Conservation (phyloP, 164 flowering plant species). For the Dillenia turbinata region DNA sequence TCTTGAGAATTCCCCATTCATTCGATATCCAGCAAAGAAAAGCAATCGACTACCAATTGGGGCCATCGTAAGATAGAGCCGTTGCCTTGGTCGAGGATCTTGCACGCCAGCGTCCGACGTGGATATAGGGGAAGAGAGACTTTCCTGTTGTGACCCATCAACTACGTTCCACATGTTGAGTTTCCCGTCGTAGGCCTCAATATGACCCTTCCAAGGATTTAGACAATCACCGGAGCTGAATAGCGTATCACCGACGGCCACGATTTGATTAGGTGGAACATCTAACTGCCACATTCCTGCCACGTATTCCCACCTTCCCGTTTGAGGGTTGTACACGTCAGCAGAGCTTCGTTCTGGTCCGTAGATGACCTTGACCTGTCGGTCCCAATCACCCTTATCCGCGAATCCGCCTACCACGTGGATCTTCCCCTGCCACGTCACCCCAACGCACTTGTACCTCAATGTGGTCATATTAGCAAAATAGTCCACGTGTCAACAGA, state of each 20-base stretch:
- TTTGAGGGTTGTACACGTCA: slow-evolving; percentile 37
- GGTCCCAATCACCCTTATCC: slow-evolving; percentile 22
- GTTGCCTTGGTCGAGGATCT: slow-evolving; percentile 7
- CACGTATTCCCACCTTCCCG: slow-evolving; percentile 37
- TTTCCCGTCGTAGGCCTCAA: slow-evolving; percentile 49
- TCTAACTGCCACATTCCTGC: slow-evolving; percentile 60
- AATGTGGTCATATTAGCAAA: slow-evolving; percentile 37
- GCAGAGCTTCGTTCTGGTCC: slow-evolving; percentile 45
- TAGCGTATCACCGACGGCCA: slow-evolving; percentile 32
- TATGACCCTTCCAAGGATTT: slow-evolving; percentile 61
- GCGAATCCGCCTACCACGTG: slow-evolving; percentile 61
- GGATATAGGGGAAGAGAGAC: slow-evolving; percentile 20
- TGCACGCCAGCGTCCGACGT: slow-evolving; percentile 2
- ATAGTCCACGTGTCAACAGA: slow-evolving; percentile 28
- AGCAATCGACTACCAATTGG: slow-evolving; percentile 43
- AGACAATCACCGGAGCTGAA: slow-evolving; percentile 68
- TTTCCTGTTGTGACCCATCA: slow-evolving; percentile 32
- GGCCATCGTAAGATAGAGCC: slow-evolving; percentile 52
- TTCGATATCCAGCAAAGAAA: slow-evolving; percentile 49
- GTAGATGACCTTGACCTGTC: slow-evolving; percentile 9
- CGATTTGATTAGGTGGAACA: slow-evolving; percentile 64
- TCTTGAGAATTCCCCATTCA: slow-evolving; percentile 18
- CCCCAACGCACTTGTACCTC: slow-evolving; percentile 58
- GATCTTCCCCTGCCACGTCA: slow-evolving; percentile 55
- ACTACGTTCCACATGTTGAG: slow-evolving; percentile 54